Evolutionary conservation across 768 basidiomycete species (phyloP), one percentile per base, ranked within the genome.

Genomic region (Neoboletus subvelutipes): DNA sequence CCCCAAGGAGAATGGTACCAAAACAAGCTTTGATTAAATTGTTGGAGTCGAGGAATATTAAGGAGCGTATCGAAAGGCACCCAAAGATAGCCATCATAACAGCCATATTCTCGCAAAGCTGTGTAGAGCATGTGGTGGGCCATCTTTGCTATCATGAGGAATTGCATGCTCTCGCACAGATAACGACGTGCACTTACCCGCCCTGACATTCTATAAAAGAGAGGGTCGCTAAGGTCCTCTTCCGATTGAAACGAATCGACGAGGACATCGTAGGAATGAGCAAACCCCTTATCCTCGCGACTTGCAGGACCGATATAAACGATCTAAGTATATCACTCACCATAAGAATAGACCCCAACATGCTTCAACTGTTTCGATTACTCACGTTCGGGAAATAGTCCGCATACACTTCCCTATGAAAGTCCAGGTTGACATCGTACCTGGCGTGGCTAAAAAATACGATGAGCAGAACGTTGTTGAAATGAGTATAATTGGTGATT

Each of bases 51-150:
- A 13, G 80, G 79, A 41, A 81, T 64, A 54, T 82, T 82, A 48
- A 82, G 69, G 20, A 81, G 64, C 8, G 80, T 77, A 58, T 81
- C 78, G 55, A 81, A 80, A 17, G 81, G 80, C 39, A 76, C 79
- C 80, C 80, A 81, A 17, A 81, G 74, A 62, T 80, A 80, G 6
- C 80, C 80, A 31, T 77, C 70, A 60, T 82, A 82, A 60, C 80
- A 81, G 13, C 63, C 69, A 50, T 77, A 62, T 47, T 76, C 77
- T 43, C 68, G 68, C 53, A 82, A 50, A 34, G 74, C 78, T 4
- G 78, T 81, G 59, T 78, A 79, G 11, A 81, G 69, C 79, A 81
- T 81, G 56, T 81, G 80, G 52, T 82, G 80, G 7, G 79, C 80
- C 80, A 80, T 77, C 70, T 65, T 47, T 69, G 15, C 18, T 29